Evolutionary conservation across 495 filamentous ascomycete species (phyloP).

Genomic region (Penicillium fimorum): DNA sequence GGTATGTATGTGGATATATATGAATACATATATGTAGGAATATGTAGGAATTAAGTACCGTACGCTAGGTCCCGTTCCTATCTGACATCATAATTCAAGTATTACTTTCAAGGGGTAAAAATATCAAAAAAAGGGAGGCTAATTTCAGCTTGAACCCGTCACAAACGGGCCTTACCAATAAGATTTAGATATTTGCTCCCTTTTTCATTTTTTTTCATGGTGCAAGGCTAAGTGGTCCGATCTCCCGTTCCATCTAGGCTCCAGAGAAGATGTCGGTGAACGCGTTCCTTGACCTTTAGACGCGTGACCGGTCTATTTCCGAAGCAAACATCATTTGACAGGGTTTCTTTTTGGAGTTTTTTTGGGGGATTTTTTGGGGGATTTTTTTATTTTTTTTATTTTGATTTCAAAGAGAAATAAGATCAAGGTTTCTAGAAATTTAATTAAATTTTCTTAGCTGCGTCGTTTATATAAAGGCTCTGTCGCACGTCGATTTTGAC

Average conservation of each 20-base stretch:
- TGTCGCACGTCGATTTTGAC: neutral
- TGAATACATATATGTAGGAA: too few relatives aligned
- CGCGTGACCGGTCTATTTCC: conserved; percentile 21
- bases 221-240: conserved; percentile 14
- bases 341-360: neutral
- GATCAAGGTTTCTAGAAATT: conserved; percentile 8
- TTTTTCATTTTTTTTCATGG: neutral
- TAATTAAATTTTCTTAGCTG: conserved; percentile 1
- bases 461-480: conserved; percentile 15
- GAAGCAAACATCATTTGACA: conserved; percentile 24
- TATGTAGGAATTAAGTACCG: neutral
- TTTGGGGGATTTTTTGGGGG: neutral
- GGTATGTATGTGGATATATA: neutral
- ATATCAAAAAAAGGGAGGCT: neutral
- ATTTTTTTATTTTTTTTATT: conserved; percentile 1
- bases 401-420: neutral
- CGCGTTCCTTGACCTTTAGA: conserved; percentile 5
- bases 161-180: conserved; percentile 7
- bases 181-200: conserved; percentile 8
- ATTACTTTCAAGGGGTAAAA: neutral
- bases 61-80: neutral
- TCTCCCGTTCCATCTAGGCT: conserved; percentile 15
- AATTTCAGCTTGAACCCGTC: neutral
- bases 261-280: conserved; percentile 29
- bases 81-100: neutral